Conservation (phyloP, 305 asterid genomes). For the Striga hermonthica region DNA sequence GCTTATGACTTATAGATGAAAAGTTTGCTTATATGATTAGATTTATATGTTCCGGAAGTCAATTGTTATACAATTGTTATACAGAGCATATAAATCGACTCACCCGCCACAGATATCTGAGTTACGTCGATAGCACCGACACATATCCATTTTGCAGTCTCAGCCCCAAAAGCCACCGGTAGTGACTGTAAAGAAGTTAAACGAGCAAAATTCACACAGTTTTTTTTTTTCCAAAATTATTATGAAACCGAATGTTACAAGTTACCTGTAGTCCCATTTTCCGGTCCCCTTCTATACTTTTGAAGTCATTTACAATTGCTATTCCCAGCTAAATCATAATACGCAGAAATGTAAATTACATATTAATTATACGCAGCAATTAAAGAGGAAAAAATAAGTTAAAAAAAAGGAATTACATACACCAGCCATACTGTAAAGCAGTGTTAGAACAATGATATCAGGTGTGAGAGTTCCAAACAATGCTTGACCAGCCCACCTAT, state of each 20-base stretch:
- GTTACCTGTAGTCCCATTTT: conserved; percentile 88
- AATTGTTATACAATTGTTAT: no score
- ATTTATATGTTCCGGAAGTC: no score
- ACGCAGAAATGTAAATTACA: conserved; percentile 6
- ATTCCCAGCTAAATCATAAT: conserved; percentile 70
- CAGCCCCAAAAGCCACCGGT: conserved; percentile 92
- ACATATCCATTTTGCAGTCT: conserved; percentile 95
- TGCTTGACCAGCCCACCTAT: conserved; percentile 99
- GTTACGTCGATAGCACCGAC: conserved; percentile 97
- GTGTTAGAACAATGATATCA: conserved; percentile 77
- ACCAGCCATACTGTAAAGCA: conserved; percentile 89
- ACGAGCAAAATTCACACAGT: conserved; percentile 16
- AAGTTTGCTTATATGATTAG: no score
- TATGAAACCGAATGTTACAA: conserved; percentile 2
- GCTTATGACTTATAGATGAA: no score
- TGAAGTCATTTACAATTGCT: conserved; percentile 96
- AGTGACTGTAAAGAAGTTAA: conserved; percentile 57
- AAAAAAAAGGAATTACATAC: conserved; percentile 43
- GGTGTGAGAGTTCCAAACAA: conserved; percentile 89
- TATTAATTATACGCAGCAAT: conserved; percentile 5
- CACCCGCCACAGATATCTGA: conserved; percentile 94
- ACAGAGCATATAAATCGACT: neutral
- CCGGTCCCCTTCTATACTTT: conserved; percentile 95
- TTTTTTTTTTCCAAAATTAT: conserved; percentile 20
- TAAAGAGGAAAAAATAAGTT: conserved; percentile 22